Evolutionary conservation across 345 rosid species (phyloP), one percentile per base, ranked within the genome.

Genomic region (Rhizophora mangle): DNA sequence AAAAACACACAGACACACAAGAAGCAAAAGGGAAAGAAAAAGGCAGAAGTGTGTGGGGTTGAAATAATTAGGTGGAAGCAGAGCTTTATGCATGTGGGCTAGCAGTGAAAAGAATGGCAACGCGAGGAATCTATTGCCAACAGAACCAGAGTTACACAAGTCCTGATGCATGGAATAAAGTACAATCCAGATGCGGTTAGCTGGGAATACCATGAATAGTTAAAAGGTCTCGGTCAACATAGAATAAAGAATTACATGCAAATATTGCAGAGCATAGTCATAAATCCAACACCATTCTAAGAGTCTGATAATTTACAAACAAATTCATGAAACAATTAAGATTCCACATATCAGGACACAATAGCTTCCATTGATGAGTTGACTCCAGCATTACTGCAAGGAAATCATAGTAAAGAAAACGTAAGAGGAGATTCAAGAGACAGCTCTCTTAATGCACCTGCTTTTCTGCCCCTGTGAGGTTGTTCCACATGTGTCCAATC

Each of bases 401-500:
- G 30, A 55, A 16, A 61, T 43, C 19, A 3, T 13, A 60, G 47
- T 6, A 9, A 9, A 30, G 43, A 43, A 47, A 69, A 2, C 5
- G n/a, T 4, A 1, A 7, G 21, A 49, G 21, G 49, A 21, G 32
- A 30, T 15, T 5, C 4, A 62, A 39, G 34, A 24, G 69, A 34
- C 37, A 65, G 22, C 53, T 15, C 11, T 53, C 3, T 24, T 52
- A 20, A 8, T 29, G 11, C 70, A 85, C 97, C 88, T 85, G 86
- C 73, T 85, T 92, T 83, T 88, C 97, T 55, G 88, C 78, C 62
- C 88, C 93, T 6, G 83, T 71, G 57, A 89, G 92, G 74, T 77
- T 88, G 79, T 83, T 84, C 97, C 93, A 88, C 54, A 84, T 69
- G 64, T 77, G 67, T 55, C 90, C 90, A 60, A 92, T 86, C 81